Evolutionary conservation across 768 basidiomycete genomes (phyloP), one percentile per base, ranked within the genome.

Genomic region (Naganishia antarctica): DNA sequence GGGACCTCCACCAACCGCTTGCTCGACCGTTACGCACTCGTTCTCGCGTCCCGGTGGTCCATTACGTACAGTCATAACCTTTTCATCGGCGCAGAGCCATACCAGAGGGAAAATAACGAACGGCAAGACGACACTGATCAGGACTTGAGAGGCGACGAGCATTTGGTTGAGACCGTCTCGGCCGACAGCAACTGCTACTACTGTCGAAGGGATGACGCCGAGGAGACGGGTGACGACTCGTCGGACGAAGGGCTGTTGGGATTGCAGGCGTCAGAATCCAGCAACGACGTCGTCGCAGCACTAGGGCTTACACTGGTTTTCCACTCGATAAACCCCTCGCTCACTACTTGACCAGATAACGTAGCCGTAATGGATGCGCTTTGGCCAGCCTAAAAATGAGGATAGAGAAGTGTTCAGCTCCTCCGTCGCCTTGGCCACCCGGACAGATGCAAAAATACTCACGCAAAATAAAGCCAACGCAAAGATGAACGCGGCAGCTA

Each of bases 281-380:
- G 34, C 34, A 15, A 37, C 7, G 34, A 15, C 34, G 34, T 37
- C 34, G 34, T 37, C 34, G 34, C 34, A 37, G 34, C 34, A 15
- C 34, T 37, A 37, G 34, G n/a, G 51, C 74, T 69, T 57, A 77
- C 76, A 16, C 89, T 88, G 40, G 90, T 83, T 48, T 84, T 83
- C 91, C 91, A 94, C 60, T 84, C 84, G 60, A 94, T 81, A 77
- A 92, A 91, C 0, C 92, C 91, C 77, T 96, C 91, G 0, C 86
- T 86, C 41, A 97, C 87, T 25, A 89, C 87, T 77, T 96, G 92
- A 0, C 91, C 91, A 0, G 90, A 87, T 12, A 94, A 82, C 0
- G 91, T 96, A 11, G 90, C 91, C 3, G 94, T 87, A 53, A 96
- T 83, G 9, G 87, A 88, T 0, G 93, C 89, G 68, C 89, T 89